Base-by-base conservation (phyloP, 2,329 filamentous ascomycete species). In the Coleophoma eucalyptorum region DNA sequence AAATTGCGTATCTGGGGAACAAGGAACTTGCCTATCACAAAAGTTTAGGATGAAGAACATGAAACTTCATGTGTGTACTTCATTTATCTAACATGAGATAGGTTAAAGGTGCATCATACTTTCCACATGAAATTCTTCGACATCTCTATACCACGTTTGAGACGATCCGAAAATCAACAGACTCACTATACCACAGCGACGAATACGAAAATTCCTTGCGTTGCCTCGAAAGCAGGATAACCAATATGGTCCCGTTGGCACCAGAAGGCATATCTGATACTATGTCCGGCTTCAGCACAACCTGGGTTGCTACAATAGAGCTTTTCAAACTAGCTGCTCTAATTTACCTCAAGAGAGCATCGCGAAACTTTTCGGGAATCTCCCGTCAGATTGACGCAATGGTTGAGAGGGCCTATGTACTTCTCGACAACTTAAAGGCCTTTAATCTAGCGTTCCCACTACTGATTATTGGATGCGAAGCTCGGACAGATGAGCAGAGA, bases 381-480 rank as follows among this genome's bases (percentile, higher is more conserved):
- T 55, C 52, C 20, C 46, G 50, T 45, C 45, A 55, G 40, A 55
- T 58, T n/a, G 52, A 55, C 42, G 35, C 46, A 48, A 52, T 57
- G 47, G 55, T 52, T 52, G 43, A 55, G 43, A 53, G 43, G 49
- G 54, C 54, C 37, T 46, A 50, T 50, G 20, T 47, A 48, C 44
- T 58, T 47, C 49, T 65, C 21, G 48, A 51, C 15, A 42, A 49
- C 12, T 46, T 62, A 34, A 38, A 63, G 21, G 62, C 52, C 18
- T 65, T 58, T 50, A 53, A 62, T 32, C 49, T 51, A 10, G 51
- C 57, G 16, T 62, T 64, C 51, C 60, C 63, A 42, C 50, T 65
- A 15, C 55, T 64, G 37, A 58, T 65, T 51, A 49, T 63, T 43
- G 56, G 58, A 45, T 65, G 63, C 48, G 62, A 65, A 48, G 62